Percentiles rank a stretch among this genome's conserved stretches.
Evolutionary conservation across 495 filamentous ascomycete genomes (phyloP).

Genomic region (Daldinia decipiens): DNA sequence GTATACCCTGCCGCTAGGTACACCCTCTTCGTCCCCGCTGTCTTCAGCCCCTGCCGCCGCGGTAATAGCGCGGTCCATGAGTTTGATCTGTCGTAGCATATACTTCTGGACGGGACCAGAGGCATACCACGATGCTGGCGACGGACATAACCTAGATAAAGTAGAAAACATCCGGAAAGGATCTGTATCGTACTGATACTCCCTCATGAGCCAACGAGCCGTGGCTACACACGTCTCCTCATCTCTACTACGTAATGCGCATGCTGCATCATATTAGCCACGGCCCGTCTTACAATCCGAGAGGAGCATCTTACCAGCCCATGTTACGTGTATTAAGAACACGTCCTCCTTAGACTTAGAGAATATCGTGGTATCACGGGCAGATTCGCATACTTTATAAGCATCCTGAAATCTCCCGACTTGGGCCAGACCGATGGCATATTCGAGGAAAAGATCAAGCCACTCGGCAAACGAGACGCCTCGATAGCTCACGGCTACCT

Average conservation of each 20-base stretch:
- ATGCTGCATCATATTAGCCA: constrained; percentile 63
- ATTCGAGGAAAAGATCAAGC: constrained; percentile 91
- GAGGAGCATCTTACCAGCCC: constrained; percentile 67
- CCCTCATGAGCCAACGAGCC: constrained; percentile 84
- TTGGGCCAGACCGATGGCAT: constrained; percentile 77
- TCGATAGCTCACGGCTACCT: constrained; percentile 64
- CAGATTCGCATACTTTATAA: constrained; percentile 79
- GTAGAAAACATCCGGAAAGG: constrained; percentile 83
- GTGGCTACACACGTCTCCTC: constrained; percentile 76
- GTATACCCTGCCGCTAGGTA: constrained; percentile 39
- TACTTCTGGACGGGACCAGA: constrained; percentile 80
- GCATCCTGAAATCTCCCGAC: constrained; percentile 66
- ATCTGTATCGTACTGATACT: constrained; percentile 84
- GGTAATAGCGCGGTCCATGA: constrained; percentile 70
- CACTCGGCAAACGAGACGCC: constrained; percentile 82
- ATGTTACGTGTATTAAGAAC: constrained; percentile 81
- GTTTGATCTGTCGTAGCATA: constrained; percentile 88
- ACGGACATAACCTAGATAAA: constrained; percentile 71
- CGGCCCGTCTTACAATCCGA: not conserved
- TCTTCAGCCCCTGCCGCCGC: constrained; percentile 28
- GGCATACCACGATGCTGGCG: constrained; percentile 67
- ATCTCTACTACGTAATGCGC: constrained; percentile 81
- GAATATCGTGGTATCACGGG: constrained; percentile 81
- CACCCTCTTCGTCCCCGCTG: constrained; percentile 42
- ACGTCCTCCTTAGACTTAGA: constrained; percentile 70